A percentile compares a stretch with the other conserved stretches of the same genome.
These are phyloP conservation scores for Alternaria postmessia DNA, from an alignment of 2,329 filamentous ascomycete genomes.

Conservation along the genomic window DNA sequence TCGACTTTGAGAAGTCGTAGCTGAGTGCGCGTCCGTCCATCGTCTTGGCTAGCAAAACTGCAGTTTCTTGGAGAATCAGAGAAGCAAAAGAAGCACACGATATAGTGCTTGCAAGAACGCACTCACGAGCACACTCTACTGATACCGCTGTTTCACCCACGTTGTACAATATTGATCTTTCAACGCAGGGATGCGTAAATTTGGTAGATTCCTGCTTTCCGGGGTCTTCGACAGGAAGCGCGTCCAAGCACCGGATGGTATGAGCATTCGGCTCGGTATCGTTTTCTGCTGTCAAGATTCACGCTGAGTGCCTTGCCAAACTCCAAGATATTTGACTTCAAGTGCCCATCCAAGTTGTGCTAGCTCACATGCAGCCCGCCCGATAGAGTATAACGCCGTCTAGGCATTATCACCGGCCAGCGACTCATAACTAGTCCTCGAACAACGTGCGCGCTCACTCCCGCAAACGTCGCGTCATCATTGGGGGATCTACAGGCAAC, in stretches of 20 bases:
- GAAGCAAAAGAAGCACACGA: neutral
- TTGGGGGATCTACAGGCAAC: constrained; percentile 7
- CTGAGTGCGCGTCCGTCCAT: neutral
- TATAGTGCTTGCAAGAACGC: neutral
- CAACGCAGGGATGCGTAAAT: neutral
- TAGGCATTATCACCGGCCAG: constrained; percentile 11
- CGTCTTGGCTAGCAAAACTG: neutral
- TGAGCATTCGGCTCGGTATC: neutral
- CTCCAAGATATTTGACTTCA: neutral
- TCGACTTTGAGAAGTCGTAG: neutral
- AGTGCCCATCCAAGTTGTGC: neutral
- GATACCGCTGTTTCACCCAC: neutral
- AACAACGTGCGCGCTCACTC: constrained; percentile 25
- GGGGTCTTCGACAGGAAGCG: neutral
- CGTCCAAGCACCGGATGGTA: too few species aligned
- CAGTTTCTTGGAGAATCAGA: neutral
- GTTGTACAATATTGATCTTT: neutral
- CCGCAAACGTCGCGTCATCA: constrained; percentile 5
- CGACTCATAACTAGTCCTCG: constrained; percentile 23
- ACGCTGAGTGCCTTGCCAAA: neutral
- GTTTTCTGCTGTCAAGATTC: neutral
- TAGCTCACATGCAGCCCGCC: constrained; percentile 7
- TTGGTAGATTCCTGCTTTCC: neutral
- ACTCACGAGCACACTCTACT: neutral
- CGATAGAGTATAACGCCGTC: constrained; percentile 14